A percentile compares a stretch with the other conserved stretches of the same genome.
Conservation (phyloP, 305 asterid genomes). For the Stenogyne calaminthoides region DNA sequence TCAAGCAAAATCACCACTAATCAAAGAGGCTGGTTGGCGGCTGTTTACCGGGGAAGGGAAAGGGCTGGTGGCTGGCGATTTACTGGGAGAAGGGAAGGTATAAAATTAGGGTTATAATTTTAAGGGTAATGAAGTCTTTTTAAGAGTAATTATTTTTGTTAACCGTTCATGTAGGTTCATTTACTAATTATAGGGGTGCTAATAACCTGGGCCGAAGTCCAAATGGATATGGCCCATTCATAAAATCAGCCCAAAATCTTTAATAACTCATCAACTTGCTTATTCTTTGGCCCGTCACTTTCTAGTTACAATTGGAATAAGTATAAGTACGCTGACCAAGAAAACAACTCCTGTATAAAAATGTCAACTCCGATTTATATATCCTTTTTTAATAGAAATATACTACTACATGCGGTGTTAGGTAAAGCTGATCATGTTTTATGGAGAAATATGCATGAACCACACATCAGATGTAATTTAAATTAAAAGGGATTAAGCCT, state of each 20-base stretch:
- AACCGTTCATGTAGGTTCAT: too few species aligned
- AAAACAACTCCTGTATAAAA: not conserved
- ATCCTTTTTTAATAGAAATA: too few species aligned
- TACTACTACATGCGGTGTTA: not conserved
- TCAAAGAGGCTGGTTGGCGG: too few species aligned
- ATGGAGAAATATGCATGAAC: not conserved
- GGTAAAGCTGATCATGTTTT: not conserved
- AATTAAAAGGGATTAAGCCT: not conserved
- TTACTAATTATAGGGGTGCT: too few species aligned
- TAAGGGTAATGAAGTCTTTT: too few species aligned
- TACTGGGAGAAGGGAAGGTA: too few species aligned
- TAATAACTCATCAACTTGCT: not conserved
- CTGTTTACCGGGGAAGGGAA: too few species aligned
- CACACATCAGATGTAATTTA: not conserved
- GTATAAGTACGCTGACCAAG: not conserved
- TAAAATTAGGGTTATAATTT: too few species aligned
- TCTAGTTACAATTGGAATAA: not conserved
- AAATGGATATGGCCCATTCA: not conserved
- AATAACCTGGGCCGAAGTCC: too few species aligned
- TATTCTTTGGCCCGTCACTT: not conserved
- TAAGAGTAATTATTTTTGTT: too few species aligned
- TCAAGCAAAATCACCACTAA: too few species aligned
- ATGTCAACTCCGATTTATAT: not conserved
- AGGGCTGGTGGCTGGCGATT: too few species aligned
- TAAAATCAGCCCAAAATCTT: not conserved